Conservation (phyloP, 495 filamentous ascomycete species). For the Symbiotaphrina buchneri region DNA sequence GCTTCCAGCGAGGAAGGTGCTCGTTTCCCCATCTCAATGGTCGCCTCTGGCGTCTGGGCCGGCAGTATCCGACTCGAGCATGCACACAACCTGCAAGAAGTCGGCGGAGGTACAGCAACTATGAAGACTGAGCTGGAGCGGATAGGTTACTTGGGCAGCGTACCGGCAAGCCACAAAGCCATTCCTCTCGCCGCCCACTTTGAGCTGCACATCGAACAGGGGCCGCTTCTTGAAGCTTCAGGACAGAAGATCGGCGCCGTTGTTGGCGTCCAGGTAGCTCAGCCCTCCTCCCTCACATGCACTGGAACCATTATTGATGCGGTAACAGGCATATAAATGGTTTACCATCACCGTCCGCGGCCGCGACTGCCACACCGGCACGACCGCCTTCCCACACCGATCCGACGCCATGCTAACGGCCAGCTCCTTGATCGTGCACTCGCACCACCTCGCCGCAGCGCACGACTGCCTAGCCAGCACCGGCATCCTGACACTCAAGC, state of each 20-base stretch:
- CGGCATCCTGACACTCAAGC: not conserved
- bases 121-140: constrained; percentile 9
- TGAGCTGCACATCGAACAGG: constrained; percentile 1
- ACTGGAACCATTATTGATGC: too few relatives aligned
- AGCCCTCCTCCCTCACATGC: too few relatives aligned
- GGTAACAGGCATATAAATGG: not conserved
- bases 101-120: constrained; percentile 8
- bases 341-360: not conserved
- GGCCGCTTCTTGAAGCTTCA: not conserved
- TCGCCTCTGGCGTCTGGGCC: constrained; percentile 10
- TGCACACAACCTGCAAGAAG: not conserved
- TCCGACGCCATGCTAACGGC: not conserved
- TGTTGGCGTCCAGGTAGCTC: not conserved
- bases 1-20: constrained; percentile 9
- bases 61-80: not conserved
- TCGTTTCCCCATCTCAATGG: constrained; percentile 9
- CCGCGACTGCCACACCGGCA: not conserved
- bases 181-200: not conserved
- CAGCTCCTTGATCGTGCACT: not conserved
- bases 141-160: constrained; percentile 2
- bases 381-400: not conserved
- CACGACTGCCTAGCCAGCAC: not conserved
- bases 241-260: not conserved
- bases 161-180: too few relatives aligned
- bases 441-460: not conserved